These are phyloP conservation scores for Gelatoporia subvermispora DNA, from an alignment of 768 basidiomycete genomes.

Conservation along the genomic window DNA sequence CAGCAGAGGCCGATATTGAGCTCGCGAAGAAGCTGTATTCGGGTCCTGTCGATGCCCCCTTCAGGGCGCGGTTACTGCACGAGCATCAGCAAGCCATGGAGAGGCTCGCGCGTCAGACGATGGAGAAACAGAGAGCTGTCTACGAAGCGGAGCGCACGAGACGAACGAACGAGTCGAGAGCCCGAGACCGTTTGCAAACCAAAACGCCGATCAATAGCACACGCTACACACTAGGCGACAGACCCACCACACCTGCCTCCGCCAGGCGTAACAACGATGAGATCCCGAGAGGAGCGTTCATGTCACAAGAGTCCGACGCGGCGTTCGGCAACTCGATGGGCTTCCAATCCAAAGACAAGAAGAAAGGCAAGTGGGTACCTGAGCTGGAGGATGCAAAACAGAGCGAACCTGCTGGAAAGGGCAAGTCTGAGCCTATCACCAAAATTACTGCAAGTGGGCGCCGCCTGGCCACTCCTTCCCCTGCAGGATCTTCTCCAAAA, in stretches of 20 bases:
- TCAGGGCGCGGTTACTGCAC: slow-evolving; percentile 7
- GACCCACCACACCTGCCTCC: slow-evolving; percentile 45
- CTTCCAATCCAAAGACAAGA: too few species aligned
- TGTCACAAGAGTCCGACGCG: too few species aligned
- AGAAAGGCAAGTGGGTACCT: too few species aligned
- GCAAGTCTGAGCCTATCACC: too few species aligned
- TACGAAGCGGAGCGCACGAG: slow-evolving; percentile 1
- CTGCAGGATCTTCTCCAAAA: too few species aligned
- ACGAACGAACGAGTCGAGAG: not conserved
- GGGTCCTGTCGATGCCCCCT: slow-evolving; percentile 4
- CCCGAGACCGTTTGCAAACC: too few species aligned
- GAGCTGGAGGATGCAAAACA: too few species aligned
- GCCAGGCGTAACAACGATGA: slow-evolving; percentile 38
- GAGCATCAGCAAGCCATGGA: slow-evolving; percentile 11
- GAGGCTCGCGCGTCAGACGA: slow-evolving; percentile 11
- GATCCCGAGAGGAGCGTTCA: not conserved
- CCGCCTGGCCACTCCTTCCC: too few species aligned
- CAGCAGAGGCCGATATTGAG: slow-evolving; percentile 56
- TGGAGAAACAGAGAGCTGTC: slow-evolving; percentile 2
- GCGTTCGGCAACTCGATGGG: too few species aligned
- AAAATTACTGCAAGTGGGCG: too few species aligned
- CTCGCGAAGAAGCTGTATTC: slow-evolving; percentile 23
- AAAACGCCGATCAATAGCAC: too few species aligned
- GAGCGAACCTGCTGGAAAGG: too few species aligned
- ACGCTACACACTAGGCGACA: slow-evolving; percentile 32